Base-by-base conservation (phyloP, 2,329 filamentous ascomycete species). In the Lachnellula suecica region DNA sequence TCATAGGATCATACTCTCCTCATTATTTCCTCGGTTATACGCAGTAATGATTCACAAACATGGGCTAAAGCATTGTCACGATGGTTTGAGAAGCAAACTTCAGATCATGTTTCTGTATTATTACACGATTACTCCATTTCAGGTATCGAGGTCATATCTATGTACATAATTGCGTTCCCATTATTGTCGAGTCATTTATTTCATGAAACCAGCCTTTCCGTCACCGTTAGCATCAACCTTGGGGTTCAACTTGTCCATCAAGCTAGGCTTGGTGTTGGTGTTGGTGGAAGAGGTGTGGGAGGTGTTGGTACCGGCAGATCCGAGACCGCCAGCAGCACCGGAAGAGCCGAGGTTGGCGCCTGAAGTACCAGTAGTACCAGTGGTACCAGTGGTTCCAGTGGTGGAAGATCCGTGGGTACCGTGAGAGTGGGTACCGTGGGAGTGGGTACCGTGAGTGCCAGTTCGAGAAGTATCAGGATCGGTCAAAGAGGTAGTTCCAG, bases 191-290 rank as follows among this genome's bases (percentile, higher is more conserved):
- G n/a, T n/a, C n/a, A 45, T 45, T 43, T 74, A 80, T 47, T 74
- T 67, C 74, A 81, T 77, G 57, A 82, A 59, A 2, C 79, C 79
- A 24, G 69, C 67, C 72, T 82, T 79, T 52, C 81, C 80, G 66
- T 84, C 79, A 35, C 75, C 70, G 57, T 81, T 71, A 24, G 79
- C 56, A 60, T 83, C 79, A 37, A 70, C 72, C 66, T 68, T 74
- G 2, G 81, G 79, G 68, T 84, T 83, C 34, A 83, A 53, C 63
- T 75, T 78, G 51, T 82, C 73, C 67, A 79, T 64, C 54, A 84
- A 56, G 15, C 70, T 68, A 2, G 78, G 72, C 68, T 81, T 81
- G 44, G 67, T 65, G 22, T 20, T 20, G 11, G 58, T 61, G 17
- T 55, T 49, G 7, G 25, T 29, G 2, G 41, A 25, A 4, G 34